Conservation (phyloP, 345 rosid genomes). For the Chamaenerion angustifolium region DNA sequence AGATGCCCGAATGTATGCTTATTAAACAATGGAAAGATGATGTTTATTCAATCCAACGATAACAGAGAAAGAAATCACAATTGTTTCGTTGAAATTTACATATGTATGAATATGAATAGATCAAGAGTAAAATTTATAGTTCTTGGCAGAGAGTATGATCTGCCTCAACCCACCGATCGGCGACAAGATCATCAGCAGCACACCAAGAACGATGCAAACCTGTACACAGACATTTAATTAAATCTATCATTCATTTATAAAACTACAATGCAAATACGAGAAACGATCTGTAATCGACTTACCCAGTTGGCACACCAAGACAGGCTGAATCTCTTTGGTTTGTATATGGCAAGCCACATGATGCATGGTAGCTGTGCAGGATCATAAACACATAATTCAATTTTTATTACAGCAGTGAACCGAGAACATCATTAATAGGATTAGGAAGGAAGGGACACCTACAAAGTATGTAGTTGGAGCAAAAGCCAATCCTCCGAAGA, state of each 20-base stretch:
- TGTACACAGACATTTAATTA: conserved; percentile 9
- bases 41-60: too few relatives aligned
- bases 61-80: too few relatives aligned
- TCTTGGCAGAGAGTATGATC: conserved; percentile 44
- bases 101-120: not conserved
- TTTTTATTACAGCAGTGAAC: not conserved
- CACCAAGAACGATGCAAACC: conserved; percentile 55
- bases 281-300: conserved; percentile 5
- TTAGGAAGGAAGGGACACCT: conserved; percentile 20
- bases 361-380: conserved; percentile 65
- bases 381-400: not conserved
- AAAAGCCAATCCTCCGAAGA: conserved; percentile 82
- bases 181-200: conserved; percentile 44
- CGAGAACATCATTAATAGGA: not conserved
- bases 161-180: conserved; percentile 76
- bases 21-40: too few relatives aligned
- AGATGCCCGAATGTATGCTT: too few relatives aligned
- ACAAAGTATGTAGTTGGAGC: conserved; percentile 78
- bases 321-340: conserved; percentile 47
- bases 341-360: conserved; percentile 63
- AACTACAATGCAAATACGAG: not conserved
- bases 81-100: too few relatives aligned
- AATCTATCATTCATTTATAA: not conserved
- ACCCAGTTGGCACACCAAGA: conserved; percentile 76
- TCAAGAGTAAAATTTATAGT: conserved; percentile 48